phyloP scores from a whole-genome alignment of 2,329 filamentous ascomycete species.

The Herpotrichia juniperi region DNA sequence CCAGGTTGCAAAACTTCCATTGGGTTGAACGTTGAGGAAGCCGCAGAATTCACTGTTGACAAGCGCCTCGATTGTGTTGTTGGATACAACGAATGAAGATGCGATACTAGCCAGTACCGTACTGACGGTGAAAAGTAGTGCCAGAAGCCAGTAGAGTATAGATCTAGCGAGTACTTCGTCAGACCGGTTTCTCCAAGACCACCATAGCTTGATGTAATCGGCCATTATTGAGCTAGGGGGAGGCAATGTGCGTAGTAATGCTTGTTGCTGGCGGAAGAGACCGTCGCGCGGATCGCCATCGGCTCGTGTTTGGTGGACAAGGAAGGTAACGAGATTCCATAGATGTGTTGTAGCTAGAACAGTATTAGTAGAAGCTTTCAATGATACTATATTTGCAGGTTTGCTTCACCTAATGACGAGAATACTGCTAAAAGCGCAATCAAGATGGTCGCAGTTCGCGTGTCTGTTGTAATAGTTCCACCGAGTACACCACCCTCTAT shows the following conservation, averaged over 20 bases:
- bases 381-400: not conserved
- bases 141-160: conserved; percentile 6
- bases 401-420: not conserved
- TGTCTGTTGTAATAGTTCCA: conserved; percentile 7
- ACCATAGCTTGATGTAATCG: conserved; percentile 7
- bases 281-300: conserved; percentile 1
- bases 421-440: conserved; percentile 8
- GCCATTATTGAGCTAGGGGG: conserved; percentile 4
- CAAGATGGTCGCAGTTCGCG: conserved; percentile 3
- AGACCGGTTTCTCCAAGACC: not conserved
- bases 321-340: conserved; percentile 7
- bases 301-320: conserved; percentile 4
- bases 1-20: not conserved
- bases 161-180: not conserved
- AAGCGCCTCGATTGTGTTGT: conserved; percentile 14
- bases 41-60: conserved; percentile 7
- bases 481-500: conserved; percentile 13
- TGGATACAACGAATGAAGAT: conserved; percentile 22
- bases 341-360: conserved; percentile 1
- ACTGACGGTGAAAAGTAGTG: conserved; percentile 11
- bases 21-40: not conserved
- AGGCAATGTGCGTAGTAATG: conserved; percentile 6
- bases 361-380: not conserved
- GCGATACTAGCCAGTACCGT: conserved; percentile 20
- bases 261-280: conserved; percentile 7